A percentile compares a stretch with the other conserved stretches of the same genome.
These are phyloP conservation scores for Ramaria rubella DNA, from an alignment of 768 basidiomycete species.

Conservation along the genomic window DNA sequence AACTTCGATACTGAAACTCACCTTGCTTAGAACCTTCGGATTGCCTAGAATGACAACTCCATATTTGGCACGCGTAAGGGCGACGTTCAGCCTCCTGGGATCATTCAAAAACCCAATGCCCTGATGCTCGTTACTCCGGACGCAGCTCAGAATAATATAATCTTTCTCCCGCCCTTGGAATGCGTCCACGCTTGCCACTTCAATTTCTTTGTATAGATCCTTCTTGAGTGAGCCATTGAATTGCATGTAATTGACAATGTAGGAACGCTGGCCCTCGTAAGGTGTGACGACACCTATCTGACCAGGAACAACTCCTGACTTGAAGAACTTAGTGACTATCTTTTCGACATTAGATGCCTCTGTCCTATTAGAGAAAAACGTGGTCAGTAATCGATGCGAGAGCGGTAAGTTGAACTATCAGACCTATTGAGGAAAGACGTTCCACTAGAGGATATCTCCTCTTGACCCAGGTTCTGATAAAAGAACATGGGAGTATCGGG, in stretches of 20 bases:
- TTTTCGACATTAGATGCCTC: conserved; percentile 99
- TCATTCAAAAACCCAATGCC: conserved; percentile 99
- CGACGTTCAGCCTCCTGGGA: conserved; percentile 92
- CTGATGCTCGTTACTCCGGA: conserved; percentile 97
- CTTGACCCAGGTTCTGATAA: conserved; percentile 98
- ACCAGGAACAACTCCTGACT: conserved; percentile 88
- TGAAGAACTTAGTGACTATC: conserved; percentile 99
- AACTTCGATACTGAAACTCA: conserved; percentile 29
- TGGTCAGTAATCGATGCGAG: neutral
- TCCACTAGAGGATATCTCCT: conserved; percentile 97
- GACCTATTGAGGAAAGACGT: conserved; percentile 96
- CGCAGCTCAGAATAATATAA: conserved; percentile 97
- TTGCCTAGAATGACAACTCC: conserved; percentile 99
- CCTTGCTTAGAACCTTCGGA: conserved; percentile 98
- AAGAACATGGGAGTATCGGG: conserved; percentile 99
- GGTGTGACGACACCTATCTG: conserved; percentile 99
- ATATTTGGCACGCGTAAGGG: conserved; percentile 95
- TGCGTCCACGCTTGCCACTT: conserved; percentile 97
- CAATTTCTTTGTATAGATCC: conserved; percentile 98
- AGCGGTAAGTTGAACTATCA: conserved; percentile 15
- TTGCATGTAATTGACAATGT: conserved; percentile 99
- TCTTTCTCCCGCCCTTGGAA: conserved; percentile 99
- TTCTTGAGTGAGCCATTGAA: conserved; percentile 99
- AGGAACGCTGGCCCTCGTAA: conserved; percentile 97
- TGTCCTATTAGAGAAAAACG: conserved; percentile 49